Percentiles rank a stretch among this genome's conserved stretches.
Evolutionary conservation across 2,329 filamentous ascomycete species (phyloP).

Genomic region (Blastomyces emzantsi): DNA sequence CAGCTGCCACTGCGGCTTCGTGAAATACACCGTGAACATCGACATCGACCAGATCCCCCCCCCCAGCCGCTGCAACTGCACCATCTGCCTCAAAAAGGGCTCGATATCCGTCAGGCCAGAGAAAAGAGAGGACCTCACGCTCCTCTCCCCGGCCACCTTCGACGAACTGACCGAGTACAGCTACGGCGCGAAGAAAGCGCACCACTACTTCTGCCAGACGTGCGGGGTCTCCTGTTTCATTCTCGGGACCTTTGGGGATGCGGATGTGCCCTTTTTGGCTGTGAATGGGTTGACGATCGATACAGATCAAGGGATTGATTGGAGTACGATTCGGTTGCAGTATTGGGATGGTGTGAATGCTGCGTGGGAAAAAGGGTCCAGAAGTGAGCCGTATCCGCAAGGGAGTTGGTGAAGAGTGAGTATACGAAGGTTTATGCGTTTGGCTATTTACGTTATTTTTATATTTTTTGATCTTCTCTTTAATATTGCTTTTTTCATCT

Average conservation of each 20-base stretch:
- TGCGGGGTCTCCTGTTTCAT: slow-evolving; percentile 13
- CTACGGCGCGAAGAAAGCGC: slow-evolving; percentile 6
- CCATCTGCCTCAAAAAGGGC: slow-evolving; percentile 16
- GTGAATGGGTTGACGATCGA: slow-evolving; percentile 15
- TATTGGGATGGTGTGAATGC: slow-evolving; percentile 13
- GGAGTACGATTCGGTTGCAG: slow-evolving; percentile 13
- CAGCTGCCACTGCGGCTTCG: slow-evolving; percentile 16
- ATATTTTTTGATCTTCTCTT: too few relatives aligned
- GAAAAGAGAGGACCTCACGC: slow-evolving; percentile 7
- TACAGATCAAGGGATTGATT: slow-evolving; percentile 10
- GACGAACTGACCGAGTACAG: slow-evolving; percentile 12
- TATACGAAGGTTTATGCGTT: too few relatives aligned
- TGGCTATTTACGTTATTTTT: too few relatives aligned
- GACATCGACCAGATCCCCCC: slow-evolving; percentile 14
- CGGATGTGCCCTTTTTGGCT: neutral
- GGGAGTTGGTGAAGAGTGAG: slow-evolving; percentile 11
- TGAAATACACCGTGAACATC: slow-evolving; percentile 16
- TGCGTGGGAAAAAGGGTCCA: slow-evolving; percentile 10
- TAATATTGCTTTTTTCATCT: too few relatives aligned
- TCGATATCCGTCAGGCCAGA: slow-evolving; percentile 3
- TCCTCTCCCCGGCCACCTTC: slow-evolving; percentile 11
- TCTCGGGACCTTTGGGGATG: neutral
- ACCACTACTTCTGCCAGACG: slow-evolving; percentile 16
- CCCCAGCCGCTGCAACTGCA: slow-evolving; percentile 14
- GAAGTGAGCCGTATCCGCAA: slow-evolving; percentile 10